Evolutionary conservation across 768 basidiomycete genomes (phyloP), one percentile per base, ranked within the genome.

Genomic region (Bullera alba): DNA sequence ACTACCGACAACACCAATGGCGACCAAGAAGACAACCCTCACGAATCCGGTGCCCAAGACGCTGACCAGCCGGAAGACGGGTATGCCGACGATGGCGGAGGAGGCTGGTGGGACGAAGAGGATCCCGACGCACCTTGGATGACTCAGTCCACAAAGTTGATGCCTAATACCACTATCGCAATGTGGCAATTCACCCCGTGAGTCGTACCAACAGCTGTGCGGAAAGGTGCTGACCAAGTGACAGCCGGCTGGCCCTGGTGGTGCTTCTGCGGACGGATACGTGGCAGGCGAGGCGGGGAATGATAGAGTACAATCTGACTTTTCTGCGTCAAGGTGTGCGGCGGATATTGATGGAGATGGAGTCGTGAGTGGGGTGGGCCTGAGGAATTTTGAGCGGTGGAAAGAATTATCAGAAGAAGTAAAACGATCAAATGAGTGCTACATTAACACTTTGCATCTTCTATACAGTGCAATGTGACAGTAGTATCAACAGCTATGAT

Each of bases 141-240:
- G 63, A 61, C 60, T 0, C 61, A 65, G 34, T 49, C 58, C 5
- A 65, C 66, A n/a, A 44, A 51, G 25, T 46, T 68, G 38, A 46
- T 60, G 53, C 63, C 66, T 2, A 67, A 67, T 42, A 68, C 66
- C 10, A 70, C 65, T 4, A 56, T 72, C 22, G 57, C 67, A 0
- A 48, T 70, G 25, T 72, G 70, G 70, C 64, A 70, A 53, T 70
- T 72, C 50, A 67, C 70, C 29, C 65, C 69, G 68, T 70, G 36
- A 56, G 68, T 64, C n/a, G n/a, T n/a, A n/a, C n/a, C n/a, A n/a
- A n/a, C 17, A 6, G 45, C 21, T 44, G 19, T 28, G 5, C 19
- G 32, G 47, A 48, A 39, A 21, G 50, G 26, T 36, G 38, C 38
- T 50, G 12, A 48, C 45, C 2, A 12, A 37, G 17, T 15, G 2